Conservation (phyloP, 2,329 filamentous ascomycete species). For the Xylariaceae sp. region DNA sequence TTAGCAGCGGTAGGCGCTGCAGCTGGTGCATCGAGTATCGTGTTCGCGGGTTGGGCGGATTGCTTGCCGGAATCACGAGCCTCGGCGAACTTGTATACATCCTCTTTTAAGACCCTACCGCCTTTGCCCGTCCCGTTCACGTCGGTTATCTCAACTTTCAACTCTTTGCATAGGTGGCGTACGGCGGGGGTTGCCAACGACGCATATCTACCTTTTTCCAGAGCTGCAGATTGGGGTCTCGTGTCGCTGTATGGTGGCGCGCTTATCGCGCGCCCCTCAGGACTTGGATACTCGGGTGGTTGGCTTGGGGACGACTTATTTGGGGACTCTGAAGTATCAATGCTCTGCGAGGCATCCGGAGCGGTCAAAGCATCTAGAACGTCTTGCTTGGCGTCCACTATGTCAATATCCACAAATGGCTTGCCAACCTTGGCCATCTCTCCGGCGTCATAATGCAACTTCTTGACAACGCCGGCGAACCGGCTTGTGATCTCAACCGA, state of each 20-base stretch:
- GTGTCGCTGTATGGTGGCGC: conserved; percentile 13
- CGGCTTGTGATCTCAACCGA: conserved; percentile 87
- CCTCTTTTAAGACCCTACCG: conserved; percentile 86
- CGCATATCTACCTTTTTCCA: conserved; percentile 57
- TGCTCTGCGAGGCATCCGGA: conserved; percentile 29
- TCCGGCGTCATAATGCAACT: conserved; percentile 88
- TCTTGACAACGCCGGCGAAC: conserved; percentile 93
- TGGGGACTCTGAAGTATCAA: conserved; percentile 25
- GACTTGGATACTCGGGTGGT: conserved; percentile 16
- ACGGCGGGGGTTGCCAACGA: conserved; percentile 87
- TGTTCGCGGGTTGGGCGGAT: conserved; percentile 21
- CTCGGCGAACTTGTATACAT: conserved; percentile 69
- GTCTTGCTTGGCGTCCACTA: conserved; percentile 66
- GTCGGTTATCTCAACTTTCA: conserved; percentile 70
- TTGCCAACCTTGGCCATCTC: conserved; percentile 96
- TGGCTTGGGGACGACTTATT: conserved; percentile 24
- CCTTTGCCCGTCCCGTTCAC: conserved; percentile 83
- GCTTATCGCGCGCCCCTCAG: conserved; percentile 5
- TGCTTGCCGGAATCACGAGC: conserved; percentile 31
- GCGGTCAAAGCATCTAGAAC: conserved; percentile 43
- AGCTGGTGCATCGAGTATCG: conserved; percentile 29
- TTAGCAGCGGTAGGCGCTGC: conserved; percentile 35
- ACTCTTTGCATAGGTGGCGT: conserved; percentile 76
- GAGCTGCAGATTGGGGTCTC: conserved; percentile 22
- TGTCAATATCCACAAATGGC: conserved; percentile 91